Conservation (phyloP, 139 green algal genomes). For the Chlamydomonas sp. region DNA sequence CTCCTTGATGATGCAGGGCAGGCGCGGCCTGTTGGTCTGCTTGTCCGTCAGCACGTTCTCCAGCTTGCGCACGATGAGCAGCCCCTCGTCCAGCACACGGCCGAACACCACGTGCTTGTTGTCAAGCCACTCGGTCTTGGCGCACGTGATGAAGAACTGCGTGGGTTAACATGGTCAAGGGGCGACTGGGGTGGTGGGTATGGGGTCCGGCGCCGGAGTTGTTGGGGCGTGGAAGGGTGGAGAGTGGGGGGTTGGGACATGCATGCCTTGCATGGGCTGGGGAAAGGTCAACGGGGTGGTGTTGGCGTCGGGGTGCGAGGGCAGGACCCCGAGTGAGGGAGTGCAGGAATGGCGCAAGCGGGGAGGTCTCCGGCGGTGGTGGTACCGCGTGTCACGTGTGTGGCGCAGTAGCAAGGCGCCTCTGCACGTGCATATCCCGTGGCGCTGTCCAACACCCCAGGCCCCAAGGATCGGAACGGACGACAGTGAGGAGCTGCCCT, state of each 20-base stretch:
- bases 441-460: background rate
- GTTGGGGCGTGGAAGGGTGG: background rate
- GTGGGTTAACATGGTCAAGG: background rate
- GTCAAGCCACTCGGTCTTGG: constrained; percentile 95
- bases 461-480: too few relatives aligned
- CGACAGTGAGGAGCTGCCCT: background rate
- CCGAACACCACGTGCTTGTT: constrained; percentile 96
- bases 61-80: constrained; percentile 95
- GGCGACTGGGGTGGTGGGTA: background rate
- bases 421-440: background rate
- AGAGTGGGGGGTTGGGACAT: background rate
- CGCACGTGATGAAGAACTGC: constrained; percentile 98
- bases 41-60: constrained; percentile 89
- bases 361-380: too few relatives aligned
- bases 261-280: too few relatives aligned
- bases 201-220: background rate
- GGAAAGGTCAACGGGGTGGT: too few relatives aligned
- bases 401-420: too few relatives aligned
- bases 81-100: constrained; percentile 84
- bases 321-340: too few relatives aligned
- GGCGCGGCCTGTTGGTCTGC: constrained; percentile 87
- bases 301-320: too few relatives aligned
- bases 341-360: too few relatives aligned
- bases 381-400: too few relatives aligned
- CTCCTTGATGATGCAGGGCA: constrained; percentile 85